Percentiles rank a stretch among this genome's conserved stretches.
phyloP scores from a whole-genome alignment of 1,139 yeast species.

The Pichia sp. region DNA sequence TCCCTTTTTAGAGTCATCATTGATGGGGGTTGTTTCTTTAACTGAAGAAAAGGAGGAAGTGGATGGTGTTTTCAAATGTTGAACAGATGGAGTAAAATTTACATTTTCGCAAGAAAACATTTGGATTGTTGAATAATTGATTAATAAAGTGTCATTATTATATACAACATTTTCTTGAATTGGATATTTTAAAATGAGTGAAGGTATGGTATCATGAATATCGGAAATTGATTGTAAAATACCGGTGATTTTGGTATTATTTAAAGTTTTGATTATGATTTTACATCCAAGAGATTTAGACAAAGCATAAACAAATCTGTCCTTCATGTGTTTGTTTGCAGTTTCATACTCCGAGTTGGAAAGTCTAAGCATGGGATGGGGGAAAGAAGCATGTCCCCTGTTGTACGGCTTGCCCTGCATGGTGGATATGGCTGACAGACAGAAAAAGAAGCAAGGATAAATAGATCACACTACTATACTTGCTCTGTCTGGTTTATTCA shows the following conservation, averaged over 20 bases:
- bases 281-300: constrained; percentile 43
- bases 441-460: too few species aligned
- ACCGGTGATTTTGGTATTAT: constrained; percentile 43
- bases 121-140: constrained; percentile 56
- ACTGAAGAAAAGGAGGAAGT: not conserved
- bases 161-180: constrained; percentile 22
- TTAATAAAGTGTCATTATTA: constrained; percentile 33
- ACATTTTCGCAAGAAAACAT: constrained; percentile 49
- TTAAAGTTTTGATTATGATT: constrained; percentile 35
- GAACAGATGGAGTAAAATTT: constrained; percentile 29
- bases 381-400: not conserved
- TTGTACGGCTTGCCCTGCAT: not conserved
- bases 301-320: constrained; percentile 32
- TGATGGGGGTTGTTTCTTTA: not conserved
- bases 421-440: not conserved
- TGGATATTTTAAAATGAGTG: constrained; percentile 47
- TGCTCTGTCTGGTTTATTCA: too few species aligned
- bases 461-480: not conserved
- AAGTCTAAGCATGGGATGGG: not conserved
- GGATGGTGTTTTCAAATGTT: not conserved
- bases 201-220: constrained; percentile 31
- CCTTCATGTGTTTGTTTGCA: constrained; percentile 30
- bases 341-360: constrained; percentile 26
- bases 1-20: constrained; percentile 10
- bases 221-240: constrained; percentile 37